Percentiles rank a stretch among this genome's conserved stretches.
Evolutionary conservation across 208 protist species (phyloP).

Genomic region (Acanthamoeba lenticulata): DNA sequence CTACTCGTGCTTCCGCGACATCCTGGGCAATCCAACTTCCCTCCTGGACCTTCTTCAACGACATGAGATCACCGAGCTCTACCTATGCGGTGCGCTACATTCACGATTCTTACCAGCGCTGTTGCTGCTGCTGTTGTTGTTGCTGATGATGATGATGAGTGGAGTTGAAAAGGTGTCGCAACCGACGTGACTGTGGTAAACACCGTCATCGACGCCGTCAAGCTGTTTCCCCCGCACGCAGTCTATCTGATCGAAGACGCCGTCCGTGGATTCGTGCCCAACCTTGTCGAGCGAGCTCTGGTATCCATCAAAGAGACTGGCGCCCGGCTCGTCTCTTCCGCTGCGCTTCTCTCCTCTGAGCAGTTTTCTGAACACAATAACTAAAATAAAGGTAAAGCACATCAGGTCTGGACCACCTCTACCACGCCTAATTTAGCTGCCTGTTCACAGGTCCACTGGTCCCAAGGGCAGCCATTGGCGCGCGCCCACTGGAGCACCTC

Average conservation of each 20-base stretch:
- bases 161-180: not conserved
- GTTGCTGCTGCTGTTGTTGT: not conserved
- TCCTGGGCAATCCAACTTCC: constrained; percentile 4
- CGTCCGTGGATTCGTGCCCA: constrained; percentile 35
- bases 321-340: not conserved
- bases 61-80: constrained; percentile 15
- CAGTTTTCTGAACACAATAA: too few species aligned
- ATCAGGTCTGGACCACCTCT: not conserved
- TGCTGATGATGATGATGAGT: too few species aligned
- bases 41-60: not conserved
- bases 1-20: constrained; percentile 57
- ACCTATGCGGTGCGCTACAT: constrained; percentile 5
- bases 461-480: too few species aligned
- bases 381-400: not conserved
- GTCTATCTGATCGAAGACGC: constrained; percentile 40
- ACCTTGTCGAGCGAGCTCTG: not conserved
- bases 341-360: not conserved
- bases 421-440: too few species aligned
- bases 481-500: too few species aligned
- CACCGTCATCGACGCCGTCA: constrained; percentile 35
- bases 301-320: not conserved
- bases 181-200: constrained; percentile 59
- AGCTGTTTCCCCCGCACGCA: not conserved
- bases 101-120: not conserved
- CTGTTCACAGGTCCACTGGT: too few species aligned